Conservation (phyloP, 495 filamentous ascomycete genomes). For the Lineolata rhizophorae region DNA sequence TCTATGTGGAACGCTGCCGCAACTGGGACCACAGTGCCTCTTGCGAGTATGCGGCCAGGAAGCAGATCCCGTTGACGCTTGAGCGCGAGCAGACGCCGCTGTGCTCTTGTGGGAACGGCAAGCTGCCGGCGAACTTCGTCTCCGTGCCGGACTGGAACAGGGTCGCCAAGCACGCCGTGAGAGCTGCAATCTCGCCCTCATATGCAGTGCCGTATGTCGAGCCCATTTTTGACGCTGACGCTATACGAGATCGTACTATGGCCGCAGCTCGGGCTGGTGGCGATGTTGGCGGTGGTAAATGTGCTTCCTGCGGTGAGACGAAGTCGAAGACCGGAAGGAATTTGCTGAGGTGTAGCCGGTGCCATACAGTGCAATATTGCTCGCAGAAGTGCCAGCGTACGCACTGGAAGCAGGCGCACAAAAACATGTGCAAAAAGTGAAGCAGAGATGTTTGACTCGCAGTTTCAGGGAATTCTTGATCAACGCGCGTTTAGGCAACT, state of each 20-base stretch:
- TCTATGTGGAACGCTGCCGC: background rate
- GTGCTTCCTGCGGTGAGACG: background rate
- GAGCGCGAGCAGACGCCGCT: background rate
- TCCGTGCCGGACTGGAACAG: background rate
- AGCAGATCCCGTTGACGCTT: background rate
- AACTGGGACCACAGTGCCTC: background rate
- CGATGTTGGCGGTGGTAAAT: too few species aligned
- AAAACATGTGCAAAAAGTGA: conserved; percentile 1
- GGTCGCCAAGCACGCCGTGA: background rate
- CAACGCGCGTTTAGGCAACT: too few species aligned
- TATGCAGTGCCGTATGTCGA: background rate
- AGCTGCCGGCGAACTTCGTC: background rate
- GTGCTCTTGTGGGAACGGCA: background rate
- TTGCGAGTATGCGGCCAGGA: background rate
- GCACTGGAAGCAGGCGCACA: conserved; percentile 1
- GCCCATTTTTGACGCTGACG: background rate
- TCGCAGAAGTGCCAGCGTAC: background rate
- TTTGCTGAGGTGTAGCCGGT: background rate
- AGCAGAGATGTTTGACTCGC: too few species aligned
- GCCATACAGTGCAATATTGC: background rate
- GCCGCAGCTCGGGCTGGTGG: too few species aligned
- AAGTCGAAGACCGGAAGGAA: background rate
- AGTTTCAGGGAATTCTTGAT: too few species aligned
- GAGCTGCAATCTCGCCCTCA: background rate
- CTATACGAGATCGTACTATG: too few species aligned